Evolutionary conservation across 2,329 filamentous ascomycete species (phyloP), one percentile per base, ranked within the genome.

Genomic region (Huntiella decipiens): DNA sequence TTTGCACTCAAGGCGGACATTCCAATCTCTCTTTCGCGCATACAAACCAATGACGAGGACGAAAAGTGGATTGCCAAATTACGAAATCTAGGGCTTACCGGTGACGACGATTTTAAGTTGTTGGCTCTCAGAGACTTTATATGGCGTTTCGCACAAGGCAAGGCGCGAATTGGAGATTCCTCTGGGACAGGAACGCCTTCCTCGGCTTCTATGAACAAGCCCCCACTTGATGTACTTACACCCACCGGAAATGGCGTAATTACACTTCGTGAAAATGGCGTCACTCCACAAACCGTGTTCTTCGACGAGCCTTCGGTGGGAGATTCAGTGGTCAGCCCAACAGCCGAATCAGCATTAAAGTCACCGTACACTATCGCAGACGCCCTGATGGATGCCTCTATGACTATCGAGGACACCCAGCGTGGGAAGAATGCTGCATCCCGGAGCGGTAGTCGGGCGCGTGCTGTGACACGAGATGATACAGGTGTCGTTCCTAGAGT

Each of bases 41-140:
- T 82, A 3, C 63, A 72, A 1, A 87, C 77, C 56, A 94, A 87
- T 53, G 86, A 93, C 6, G 88, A 96, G 58, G 91, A 98, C 56
- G 86, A 95, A 51, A 76, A 86, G 53, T 96, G 91, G 87, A 66
- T 98, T n/a, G 68, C 73, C 11, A 81, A 85, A 52, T 63, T 98
- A 41, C 75, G 82, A 43, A 93, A 84, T 52, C 74, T 93, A 37
- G 91, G 91, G 0, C 75, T 98, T 66, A 66, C 70, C 1, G 57
- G 68, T 1, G 87, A 95, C 38, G 88, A 98, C 53, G 91, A 98
- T 53, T 74, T 82, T 56, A 96, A 98, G 59, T 64, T 98, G 2
- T 65, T 96, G 33, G 82, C 79, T 4, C 66, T 98, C 8, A 71
- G 83, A 48, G 87, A 95, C 56, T 96, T 93, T 55, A 83, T 98